Evolutionary conservation across 2,329 filamentous ascomycete genomes (phyloP), one percentile per base, ranked within the genome.

Genomic region (Dryadomyces quercivorus): DNA sequence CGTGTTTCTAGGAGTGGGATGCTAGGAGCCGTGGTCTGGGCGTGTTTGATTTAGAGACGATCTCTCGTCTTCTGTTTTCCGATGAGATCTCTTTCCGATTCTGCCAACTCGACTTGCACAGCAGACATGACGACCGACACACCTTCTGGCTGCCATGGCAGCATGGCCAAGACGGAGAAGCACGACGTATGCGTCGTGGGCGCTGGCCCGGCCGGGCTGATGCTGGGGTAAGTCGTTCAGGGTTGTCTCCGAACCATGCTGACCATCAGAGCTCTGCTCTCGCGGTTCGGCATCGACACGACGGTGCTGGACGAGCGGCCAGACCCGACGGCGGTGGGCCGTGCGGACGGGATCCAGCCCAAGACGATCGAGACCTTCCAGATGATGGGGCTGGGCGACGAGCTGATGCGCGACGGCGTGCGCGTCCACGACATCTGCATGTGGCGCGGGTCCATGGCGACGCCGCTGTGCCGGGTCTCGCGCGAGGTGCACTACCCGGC

Each of bases 331-430:
- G 67, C 73, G 13, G 77, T 77, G 1, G 63, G 58, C 58, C 76
- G 75, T 65, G 84, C 84, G 57, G 86, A 89, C 66, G 85, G 85
- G 42, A 72, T 89, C 52, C 85, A 89, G 63, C 85, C 85, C 50
- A 88, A 88, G 68, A 85, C 84, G 0, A 86, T 89, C 61, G 85
- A 89, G 70, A 89, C 85, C 0, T 77, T 88, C 61, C 78, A 79
- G 59, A 84, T 88, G 69, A 80, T 89, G 72, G 74, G 84, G 21
- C 69, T 88, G 13, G 82, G 80, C 12, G 84, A 88, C 59, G 71
- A 77, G 1, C 67, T 89, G 34, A 66, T 88, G 42, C 78, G 78
- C 56, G 76, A 81, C 61, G 85, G 82, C 22, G 84, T 83, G 47
- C 78, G 78, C 42, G 79, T 89, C 42, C 85, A 84, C 66, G 85